Evolutionary conservation across 345 rosid genomes (phyloP).

Genomic region (Anacardium occidentale): DNA sequence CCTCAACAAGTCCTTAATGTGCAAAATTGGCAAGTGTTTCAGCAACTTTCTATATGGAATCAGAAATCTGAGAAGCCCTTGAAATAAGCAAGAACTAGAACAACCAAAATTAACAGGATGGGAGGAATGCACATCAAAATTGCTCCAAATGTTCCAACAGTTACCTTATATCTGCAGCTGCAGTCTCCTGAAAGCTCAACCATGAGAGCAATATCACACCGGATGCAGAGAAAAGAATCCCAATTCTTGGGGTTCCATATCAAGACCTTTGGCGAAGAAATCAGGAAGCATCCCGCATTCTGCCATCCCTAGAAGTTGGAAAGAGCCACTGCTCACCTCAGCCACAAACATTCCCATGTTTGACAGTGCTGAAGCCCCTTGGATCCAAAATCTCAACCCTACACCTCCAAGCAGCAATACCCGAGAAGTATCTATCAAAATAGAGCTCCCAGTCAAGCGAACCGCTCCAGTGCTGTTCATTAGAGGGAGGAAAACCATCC

Average conservation of each 20-base stretch:
- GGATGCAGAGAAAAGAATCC: slow-evolving; percentile 69
- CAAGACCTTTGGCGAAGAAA: slow-evolving; percentile 54
- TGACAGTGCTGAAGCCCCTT: slow-evolving; percentile 61
- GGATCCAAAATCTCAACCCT: slow-evolving; percentile 69
- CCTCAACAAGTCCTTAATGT: no score
- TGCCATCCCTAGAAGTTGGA: slow-evolving; percentile 75
- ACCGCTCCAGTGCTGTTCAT: slow-evolving; percentile 59
- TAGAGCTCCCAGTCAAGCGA: slow-evolving; percentile 52
- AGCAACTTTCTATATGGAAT: neutral
- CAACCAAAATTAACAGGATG: slow-evolving; percentile 45
- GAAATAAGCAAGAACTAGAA: slow-evolving; percentile 46
- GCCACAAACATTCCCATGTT: slow-evolving; percentile 78
- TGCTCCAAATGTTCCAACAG: slow-evolving; percentile 57
- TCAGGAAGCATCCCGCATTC: slow-evolving; percentile 71
- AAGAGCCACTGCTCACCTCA: slow-evolving; percentile 79
- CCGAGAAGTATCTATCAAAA: slow-evolving; percentile 69
- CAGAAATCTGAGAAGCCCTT: no score
- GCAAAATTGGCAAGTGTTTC: neutral
- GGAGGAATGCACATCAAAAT: slow-evolving; percentile 63
- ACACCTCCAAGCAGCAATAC: slow-evolving; percentile 68
- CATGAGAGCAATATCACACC: slow-evolving; percentile 73
- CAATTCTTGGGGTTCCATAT: slow-evolving; percentile 61
- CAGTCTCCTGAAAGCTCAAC: slow-evolving; percentile 75
- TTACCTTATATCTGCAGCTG: slow-evolving; percentile 75
- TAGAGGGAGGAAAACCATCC: slow-evolving; percentile 57